Evolutionary conservation across 2,329 filamentous ascomycete genomes (phyloP).

Genomic region (Raffaelea arxii): DNA sequence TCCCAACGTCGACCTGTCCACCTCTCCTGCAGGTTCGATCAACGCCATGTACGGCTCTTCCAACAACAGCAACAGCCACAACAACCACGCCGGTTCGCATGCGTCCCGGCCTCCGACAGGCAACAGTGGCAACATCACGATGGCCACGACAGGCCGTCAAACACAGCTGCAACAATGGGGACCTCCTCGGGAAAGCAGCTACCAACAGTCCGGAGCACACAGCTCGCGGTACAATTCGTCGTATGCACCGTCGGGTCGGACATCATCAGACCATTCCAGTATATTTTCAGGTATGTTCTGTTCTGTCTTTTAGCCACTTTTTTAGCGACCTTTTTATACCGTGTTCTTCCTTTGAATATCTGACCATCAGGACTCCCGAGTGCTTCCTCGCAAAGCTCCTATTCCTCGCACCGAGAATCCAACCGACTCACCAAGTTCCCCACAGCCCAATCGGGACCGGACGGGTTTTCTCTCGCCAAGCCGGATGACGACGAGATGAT

Average conservation of each 20-base stretch:
- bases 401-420: conserved; percentile 43
- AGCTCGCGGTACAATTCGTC: conserved; percentile 53
- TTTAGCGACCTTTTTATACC: background rate
- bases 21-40: conserved; percentile 14
- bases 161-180: conserved; percentile 75
- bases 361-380: conserved; percentile 38
- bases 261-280: conserved; percentile 43
- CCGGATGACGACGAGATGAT: conserved; percentile 75
- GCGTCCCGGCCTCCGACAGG: conserved; percentile 50
- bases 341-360: background rate
- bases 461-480: conserved; percentile 54
- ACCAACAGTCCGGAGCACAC: conserved; percentile 38
- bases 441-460: conserved; percentile 23
- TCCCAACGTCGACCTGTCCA: conserved; percentile 55
- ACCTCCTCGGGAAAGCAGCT: conserved; percentile 44
- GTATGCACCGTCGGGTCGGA: conserved; percentile 48
- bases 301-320: background rate
- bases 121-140: conserved; percentile 53
- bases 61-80: conserved; percentile 11
- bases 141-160: conserved; percentile 62
- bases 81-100: conserved; percentile 38
- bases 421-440: conserved; percentile 48
- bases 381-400: conserved; percentile 47
- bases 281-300: conserved; percentile 41
- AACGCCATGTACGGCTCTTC: conserved; percentile 19